These are phyloP conservation scores for Nematodospora anomalae DNA, from an alignment of 1,139 yeast genomes.

Conservation along the genomic window DNA sequence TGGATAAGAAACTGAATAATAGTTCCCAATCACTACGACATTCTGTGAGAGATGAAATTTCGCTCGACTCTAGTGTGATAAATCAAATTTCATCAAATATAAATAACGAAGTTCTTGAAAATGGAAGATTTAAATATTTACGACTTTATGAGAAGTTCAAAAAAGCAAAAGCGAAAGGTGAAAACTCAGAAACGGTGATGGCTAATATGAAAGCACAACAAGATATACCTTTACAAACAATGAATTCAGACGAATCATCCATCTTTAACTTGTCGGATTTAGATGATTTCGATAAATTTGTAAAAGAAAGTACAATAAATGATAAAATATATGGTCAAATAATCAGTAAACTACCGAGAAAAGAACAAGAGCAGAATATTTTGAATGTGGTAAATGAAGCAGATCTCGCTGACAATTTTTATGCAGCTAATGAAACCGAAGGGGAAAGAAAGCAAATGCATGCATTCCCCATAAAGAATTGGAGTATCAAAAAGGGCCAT, in stretches of 20 bases:
- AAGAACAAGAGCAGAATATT: conserved; percentile 14
- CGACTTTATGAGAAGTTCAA: conserved; percentile 25
- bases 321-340: conserved; percentile 29
- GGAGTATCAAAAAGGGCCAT: conserved; percentile 14
- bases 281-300: conserved; percentile 38
- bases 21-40: not conserved
- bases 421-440: conserved; percentile 22
- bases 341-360: conserved; percentile 12
- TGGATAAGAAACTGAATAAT: not conserved
- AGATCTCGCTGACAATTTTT: conserved; percentile 33
- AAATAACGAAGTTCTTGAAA: conserved; percentile 13
- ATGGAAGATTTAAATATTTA: conserved; percentile 33
- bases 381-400: conserved; percentile 30
- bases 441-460: conserved; percentile 10
- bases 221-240: conserved; percentile 29
- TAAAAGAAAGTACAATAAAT: conserved; percentile 38
- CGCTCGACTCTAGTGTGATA: conserved; percentile 31
- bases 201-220: conserved; percentile 17
- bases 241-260: conserved; percentile 23
- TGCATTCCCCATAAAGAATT: conserved; percentile 1
- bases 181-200: conserved; percentile 14
- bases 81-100: conserved; percentile 20
- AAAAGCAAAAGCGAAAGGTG: conserved; percentile 14
- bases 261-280: conserved; percentile 36
- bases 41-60: conserved; percentile 10